Evolutionary conservation across 2,329 filamentous ascomycete genomes (phyloP), one percentile per base, ranked within the genome.

Genomic region (Aspergillus udagawae): DNA sequence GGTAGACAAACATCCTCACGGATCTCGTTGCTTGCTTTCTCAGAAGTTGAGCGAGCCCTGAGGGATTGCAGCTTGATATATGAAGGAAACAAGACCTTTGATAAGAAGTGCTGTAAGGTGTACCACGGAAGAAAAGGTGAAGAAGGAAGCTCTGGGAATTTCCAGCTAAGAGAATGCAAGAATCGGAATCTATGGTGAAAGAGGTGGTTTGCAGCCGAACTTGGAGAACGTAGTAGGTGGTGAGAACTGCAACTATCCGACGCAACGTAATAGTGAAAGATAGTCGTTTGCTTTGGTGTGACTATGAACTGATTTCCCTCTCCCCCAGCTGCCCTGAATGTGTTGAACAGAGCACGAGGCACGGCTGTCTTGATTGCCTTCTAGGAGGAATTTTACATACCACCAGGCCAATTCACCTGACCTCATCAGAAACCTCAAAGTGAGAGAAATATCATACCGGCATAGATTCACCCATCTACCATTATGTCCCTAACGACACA

Each of bases 1-100:
- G 79, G 55, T 89, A 88, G 52, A 87, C 85, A 70, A 94, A 96
- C 92, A 97, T 94, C 42, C 53, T 78, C 65, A 21, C 29, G 6
- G 28, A 45, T 20, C 27, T 51, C 52, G 49, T 47, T 57, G 20
- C 49, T 50, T 20, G 32, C 29, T 20, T 49, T 49, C 9, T 48
- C 7, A 28, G 25, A 38, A 41, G 27, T 53, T 14, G 14, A 17
- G 2, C 12, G 12, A 12, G 29, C 29, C 10, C 29, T 45, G 10
- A 1, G 4, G n/a, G 49, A 32, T 28, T 21, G 23, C 28, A 8
- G n/a, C 32, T 29, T 27, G 23, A 35, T 23, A 4, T 5, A 12
- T 17, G 25, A 12, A 42, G 38, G 35, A 42, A 23, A 47, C 27
- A 20, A 41, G 20, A 41, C 12, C 10, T 23, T 45, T 47, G 21